Conservation (phyloP, 257 asterid species). For the Fraxinus americana region DNA sequence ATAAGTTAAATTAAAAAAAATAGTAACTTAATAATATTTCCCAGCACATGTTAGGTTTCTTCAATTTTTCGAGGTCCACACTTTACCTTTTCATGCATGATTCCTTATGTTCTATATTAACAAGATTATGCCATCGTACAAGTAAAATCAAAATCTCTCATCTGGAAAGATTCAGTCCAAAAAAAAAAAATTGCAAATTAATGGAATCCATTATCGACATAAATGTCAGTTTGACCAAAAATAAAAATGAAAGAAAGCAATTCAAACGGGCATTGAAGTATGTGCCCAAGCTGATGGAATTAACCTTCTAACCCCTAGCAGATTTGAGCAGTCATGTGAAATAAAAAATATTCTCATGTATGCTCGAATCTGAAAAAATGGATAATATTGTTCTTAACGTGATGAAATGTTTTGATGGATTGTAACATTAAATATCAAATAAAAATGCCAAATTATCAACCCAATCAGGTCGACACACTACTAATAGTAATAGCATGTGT, state of each 20-base stretch:
- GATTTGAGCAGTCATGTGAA: slow-evolving; percentile 2
- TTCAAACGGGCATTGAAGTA: background rate
- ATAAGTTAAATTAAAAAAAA: background rate
- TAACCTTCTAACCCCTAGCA: background rate
- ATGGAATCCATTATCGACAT: background rate
- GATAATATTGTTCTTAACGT: slow-evolving; percentile 3
- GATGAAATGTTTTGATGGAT: background rate
- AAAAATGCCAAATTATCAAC: slow-evolving; percentile 12
- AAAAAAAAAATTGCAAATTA: background rate
- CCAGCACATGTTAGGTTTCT: background rate
- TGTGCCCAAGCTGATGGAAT: background rate
- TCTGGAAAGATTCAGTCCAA: background rate
- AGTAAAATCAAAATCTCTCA: background rate
- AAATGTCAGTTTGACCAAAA: background rate
- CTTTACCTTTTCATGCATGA: background rate
- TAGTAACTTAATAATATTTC: background rate
- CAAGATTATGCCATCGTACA: background rate
- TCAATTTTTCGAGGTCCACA: background rate
- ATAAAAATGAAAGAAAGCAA: background rate
- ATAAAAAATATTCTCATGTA: background rate
- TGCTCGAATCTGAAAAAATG: background rate
- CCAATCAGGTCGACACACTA: slow-evolving; percentile 15
- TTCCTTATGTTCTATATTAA: background rate
- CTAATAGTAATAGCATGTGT: background rate
- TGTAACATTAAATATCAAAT: background rate